Percentiles rank a stretch among this genome's conserved stretches.
phyloP scores from a whole-genome alignment of 495 filamentous ascomycete genomes.

The Aspergillus saccharolyticus region DNA sequence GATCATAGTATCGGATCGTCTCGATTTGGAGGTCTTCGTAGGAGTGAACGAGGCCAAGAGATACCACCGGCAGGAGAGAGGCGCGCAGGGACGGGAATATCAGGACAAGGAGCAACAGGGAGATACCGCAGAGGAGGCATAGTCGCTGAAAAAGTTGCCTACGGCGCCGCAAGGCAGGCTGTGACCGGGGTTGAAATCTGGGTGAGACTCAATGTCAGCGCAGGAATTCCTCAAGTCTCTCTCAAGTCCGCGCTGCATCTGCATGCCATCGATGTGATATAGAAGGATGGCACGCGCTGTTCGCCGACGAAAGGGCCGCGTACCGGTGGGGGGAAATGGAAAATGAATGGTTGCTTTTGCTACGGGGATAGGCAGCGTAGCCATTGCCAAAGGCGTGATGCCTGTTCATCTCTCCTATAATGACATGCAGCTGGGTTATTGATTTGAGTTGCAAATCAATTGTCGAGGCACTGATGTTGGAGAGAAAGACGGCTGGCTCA shows the following conservation, averaged over 20 bases:
- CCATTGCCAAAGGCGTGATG: constrained; percentile 73
- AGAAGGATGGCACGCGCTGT: not conserved
- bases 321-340: constrained; percentile 88
- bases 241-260: not conserved
- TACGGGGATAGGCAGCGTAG: constrained; percentile 59
- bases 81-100: constrained; percentile 65
- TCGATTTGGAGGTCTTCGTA: constrained; percentile 73
- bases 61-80: constrained; percentile 54
- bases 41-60: constrained; percentile 65
- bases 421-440: constrained; percentile 20
- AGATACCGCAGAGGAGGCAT: constrained; percentile 42
- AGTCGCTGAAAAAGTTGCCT: constrained; percentile 68
- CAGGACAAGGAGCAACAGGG: constrained; percentile 62
- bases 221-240: no score
- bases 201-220: not conserved
- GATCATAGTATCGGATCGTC: constrained; percentile 94
- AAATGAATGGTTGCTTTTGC: constrained; percentile 55
- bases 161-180: constrained; percentile 67
- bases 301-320: constrained; percentile 3
- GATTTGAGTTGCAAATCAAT: constrained; percentile 10
- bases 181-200: constrained; percentile 86
- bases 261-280: not conserved
- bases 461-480: constrained; percentile 6
- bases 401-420: constrained; percentile 46
- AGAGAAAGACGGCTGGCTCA: not conserved